phyloP scores from a whole-genome alignment of 345 rosid genomes.

The Sonneratia caseolaris region DNA sequence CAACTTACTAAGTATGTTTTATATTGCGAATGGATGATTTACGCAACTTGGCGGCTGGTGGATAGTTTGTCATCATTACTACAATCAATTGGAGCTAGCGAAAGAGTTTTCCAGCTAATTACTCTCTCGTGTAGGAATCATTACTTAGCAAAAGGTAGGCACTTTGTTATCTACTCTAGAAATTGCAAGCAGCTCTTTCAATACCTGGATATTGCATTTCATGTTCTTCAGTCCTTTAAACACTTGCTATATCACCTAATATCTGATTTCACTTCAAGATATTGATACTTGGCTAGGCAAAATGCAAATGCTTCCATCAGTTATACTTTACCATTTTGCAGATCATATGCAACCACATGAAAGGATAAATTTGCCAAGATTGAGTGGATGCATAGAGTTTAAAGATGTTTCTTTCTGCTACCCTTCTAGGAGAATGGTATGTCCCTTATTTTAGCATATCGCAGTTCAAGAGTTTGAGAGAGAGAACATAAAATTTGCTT shows the following conservation, averaged over 20 bases:
- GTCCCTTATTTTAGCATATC: background rate
- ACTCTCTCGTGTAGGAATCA: conserved; percentile 27
- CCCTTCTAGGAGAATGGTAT: conserved; percentile 30
- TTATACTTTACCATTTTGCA: background rate
- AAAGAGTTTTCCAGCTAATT: conserved; percentile 35
- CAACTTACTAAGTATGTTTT: conserved; percentile 38
- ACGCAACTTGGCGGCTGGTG: conserved; percentile 46
- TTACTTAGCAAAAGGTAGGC: conserved; percentile 31
- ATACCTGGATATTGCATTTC: background rate
- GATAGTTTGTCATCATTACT: conserved; percentile 29
- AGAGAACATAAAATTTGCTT: too few relatives aligned
- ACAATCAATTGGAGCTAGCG: conserved; percentile 39
- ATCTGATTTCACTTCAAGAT: background rate
- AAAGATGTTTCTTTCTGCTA: conserved; percentile 28
- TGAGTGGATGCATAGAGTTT: conserved; percentile 30
- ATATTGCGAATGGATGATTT: conserved; percentile 49
- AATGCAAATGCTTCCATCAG: background rate
- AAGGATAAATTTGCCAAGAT: conserved; percentile 26
- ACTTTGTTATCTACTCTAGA: background rate
- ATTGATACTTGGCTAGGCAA: background rate
- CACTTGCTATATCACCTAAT: background rate
- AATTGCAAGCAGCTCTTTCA: background rate
- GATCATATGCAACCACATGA: background rate
- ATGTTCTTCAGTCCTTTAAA: background rate
- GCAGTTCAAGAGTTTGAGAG: too few relatives aligned